Conservation (phyloP, 306 rosid genomes). For the Glycine soja region DNA sequence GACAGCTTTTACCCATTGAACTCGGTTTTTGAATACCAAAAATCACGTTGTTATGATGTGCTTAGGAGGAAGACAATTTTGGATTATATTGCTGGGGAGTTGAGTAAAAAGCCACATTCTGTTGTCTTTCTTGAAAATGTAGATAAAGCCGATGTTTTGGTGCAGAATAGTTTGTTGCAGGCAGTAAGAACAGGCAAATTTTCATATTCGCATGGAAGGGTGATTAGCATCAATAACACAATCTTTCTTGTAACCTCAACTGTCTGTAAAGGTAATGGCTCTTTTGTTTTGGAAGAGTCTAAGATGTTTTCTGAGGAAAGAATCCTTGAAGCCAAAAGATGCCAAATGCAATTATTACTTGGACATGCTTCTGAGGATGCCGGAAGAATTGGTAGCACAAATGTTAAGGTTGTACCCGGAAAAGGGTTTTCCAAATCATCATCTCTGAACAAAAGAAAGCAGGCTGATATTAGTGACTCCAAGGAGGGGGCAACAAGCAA, state of each 20-base stretch:
- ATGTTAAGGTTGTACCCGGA: constrained; percentile 57
- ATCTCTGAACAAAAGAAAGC: constrained; percentile 68
- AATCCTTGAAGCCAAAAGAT: constrained; percentile 71
- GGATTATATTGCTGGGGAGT: constrained; percentile 76
- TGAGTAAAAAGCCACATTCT: constrained; percentile 72
- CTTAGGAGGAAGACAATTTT: constrained; percentile 71
- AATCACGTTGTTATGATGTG: constrained; percentile 56
- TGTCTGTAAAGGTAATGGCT: constrained; percentile 45
- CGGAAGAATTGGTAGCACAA: constrained; percentile 44
- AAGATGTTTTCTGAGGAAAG: constrained; percentile 70
- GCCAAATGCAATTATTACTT: constrained; percentile 66
- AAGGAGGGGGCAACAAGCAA: constrained; percentile 43
- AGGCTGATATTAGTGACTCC: constrained; percentile 48
- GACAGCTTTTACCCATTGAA: constrained; percentile 50
- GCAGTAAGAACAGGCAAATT: constrained; percentile 80
- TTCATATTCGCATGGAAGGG: constrained; percentile 78
- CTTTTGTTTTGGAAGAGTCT: constrained; percentile 36
- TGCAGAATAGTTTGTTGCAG: constrained; percentile 69
- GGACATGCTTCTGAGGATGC: constrained; percentile 53
- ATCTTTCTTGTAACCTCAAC: constrained; percentile 64
- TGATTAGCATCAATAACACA: constrained; percentile 62
- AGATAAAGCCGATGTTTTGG: constrained; percentile 76
- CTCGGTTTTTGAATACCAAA: constrained; percentile 60
- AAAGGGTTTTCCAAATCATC: constrained; percentile 49
- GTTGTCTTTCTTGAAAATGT: constrained; percentile 78